Evolutionary conservation across 192 early-diverging fungal species (phyloP).

Genomic region (Diversispora epigaea): DNA sequence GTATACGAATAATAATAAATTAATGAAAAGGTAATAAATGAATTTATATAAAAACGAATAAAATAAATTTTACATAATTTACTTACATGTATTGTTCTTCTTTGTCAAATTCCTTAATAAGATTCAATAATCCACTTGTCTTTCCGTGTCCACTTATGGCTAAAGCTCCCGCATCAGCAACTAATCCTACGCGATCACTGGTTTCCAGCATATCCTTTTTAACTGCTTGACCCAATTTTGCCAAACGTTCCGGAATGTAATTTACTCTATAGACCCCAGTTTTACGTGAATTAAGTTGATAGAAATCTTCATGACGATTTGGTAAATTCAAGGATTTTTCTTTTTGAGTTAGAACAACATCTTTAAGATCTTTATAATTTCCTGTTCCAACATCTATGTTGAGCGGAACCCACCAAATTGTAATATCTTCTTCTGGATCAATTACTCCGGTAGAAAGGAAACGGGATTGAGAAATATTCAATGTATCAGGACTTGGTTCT

Average conservation of each 20-base stretch:
- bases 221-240: constrained; percentile 53
- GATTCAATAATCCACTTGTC: constrained; percentile 72
- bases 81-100: constrained; percentile 78
- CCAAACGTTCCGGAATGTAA: constrained; percentile 58
- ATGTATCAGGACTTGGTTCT: constrained; percentile 47
- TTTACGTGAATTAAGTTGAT: constrained; percentile 82
- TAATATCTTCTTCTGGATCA: constrained; percentile 72
- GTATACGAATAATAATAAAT: constrained; percentile 5
- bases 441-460: constrained; percentile 84
- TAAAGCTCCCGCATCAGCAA: constrained; percentile 81
- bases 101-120: constrained; percentile 68
- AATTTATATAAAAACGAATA: too few species aligned
- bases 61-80: background rate
- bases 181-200: constrained; percentile 77
- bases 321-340: constrained; percentile 50
- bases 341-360: constrained; percentile 45
- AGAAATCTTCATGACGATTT: constrained; percentile 55
- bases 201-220: constrained; percentile 59
- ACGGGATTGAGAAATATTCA: constrained; percentile 76
- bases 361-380: constrained; percentile 2
- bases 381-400: constrained; percentile 41
- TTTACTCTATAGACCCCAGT: constrained; percentile 87
- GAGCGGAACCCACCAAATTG: constrained; percentile 86
- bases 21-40: background rate
- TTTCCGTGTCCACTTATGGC: constrained; percentile 74